Evolutionary conservation across 257 asterid species (phyloP), one percentile per base, ranked within the genome.

Genomic region (Phtheirospermum japonicum): DNA sequence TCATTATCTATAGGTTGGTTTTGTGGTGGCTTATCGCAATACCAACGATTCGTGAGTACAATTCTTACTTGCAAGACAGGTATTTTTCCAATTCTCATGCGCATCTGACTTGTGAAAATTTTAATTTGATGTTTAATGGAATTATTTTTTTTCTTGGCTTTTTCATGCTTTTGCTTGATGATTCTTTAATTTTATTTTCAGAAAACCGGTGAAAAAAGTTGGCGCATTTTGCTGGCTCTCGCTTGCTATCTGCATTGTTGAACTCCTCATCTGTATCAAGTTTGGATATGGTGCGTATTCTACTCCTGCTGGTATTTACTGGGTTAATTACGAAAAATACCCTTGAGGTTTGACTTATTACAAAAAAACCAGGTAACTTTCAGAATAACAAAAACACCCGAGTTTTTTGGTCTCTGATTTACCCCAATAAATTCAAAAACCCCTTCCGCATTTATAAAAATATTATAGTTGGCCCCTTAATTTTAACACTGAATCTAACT

Each of bases 211-310:
- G 46, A 88, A 91, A 69, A 88, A 86, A 82, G 95, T 91, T 52
- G 98, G 96, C 62, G 75, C 95, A 6, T 84, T 88, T 76, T 91
- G 98, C 66, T 91, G 96, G 98, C 89, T 91, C 59, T 88, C 98
- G 0, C 68, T 91, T 45, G 98, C 98, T 14, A 83, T 91, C 74
- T 91, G 98, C 87, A 84, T 91, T 12, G 85, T 91, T 31, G 96
- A 91, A 76, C 95, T 91, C 76, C 95, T 91, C 59, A 84, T 91
- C 6, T 86, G 96, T 55, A 79, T 88, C 77, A 88, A 88, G 87
- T 91, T 91, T 71, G 98, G 98, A 56, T 90, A 91, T 48, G 81
- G 81, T 76, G n/a, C 4, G 75, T 59, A 54, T 57, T 37, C 59
- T 43, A 20, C 18, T 50, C 32, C 13, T 46, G 57, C 14, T 50